Conservation (phyloP, 2,329 filamentous ascomycete species). For the Cladosporium sp. region DNA sequence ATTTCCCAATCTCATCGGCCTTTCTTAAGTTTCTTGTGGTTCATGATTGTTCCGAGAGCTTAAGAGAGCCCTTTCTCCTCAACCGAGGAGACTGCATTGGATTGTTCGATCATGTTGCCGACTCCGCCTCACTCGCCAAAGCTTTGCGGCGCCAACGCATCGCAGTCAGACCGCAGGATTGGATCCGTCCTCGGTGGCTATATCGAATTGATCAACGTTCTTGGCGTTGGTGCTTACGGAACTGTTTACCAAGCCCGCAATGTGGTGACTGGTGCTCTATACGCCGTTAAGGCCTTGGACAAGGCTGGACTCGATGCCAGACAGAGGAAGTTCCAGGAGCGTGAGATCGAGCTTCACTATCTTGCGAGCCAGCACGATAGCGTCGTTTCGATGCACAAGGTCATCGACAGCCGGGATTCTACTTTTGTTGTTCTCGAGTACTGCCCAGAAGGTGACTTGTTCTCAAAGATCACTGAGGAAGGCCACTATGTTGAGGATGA, state of each 20-base stretch:
- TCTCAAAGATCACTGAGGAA: slow-evolving; percentile 94
- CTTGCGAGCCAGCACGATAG: slow-evolving; percentile 85
- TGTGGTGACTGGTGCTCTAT: slow-evolving; percentile 75
- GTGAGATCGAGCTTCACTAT: slow-evolving; percentile 91
- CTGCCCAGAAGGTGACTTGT: slow-evolving; percentile 94
- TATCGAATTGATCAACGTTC: slow-evolving; percentile 78
- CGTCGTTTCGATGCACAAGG: slow-evolving; percentile 90
- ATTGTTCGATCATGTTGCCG: slow-evolving; percentile 43
- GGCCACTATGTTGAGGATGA: slow-evolving; percentile 94
- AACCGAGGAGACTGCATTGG: slow-evolving; percentile 14
- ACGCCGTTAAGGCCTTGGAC: slow-evolving; percentile 96
- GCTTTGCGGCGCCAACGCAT: slow-evolving; percentile 34
- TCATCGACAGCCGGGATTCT: slow-evolving; percentile 87
- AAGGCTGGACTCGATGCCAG: slow-evolving; percentile 87
- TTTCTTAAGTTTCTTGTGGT: slow-evolving; percentile 17
- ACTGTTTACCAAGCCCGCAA: slow-evolving; percentile 91
- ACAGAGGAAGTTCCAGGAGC: slow-evolving; percentile 85
- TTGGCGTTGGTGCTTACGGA: slow-evolving; percentile 93
- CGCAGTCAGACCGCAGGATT: slow-evolving; percentile 75
- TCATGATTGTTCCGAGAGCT: slow-evolving; percentile 19
- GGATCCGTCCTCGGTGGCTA: slow-evolving; percentile 80
- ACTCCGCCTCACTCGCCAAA: slow-evolving; percentile 53
- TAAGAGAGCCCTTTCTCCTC: slow-evolving; percentile 18
- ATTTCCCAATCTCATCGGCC: slow-evolving; percentile 3
- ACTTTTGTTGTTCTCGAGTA: slow-evolving; percentile 96